phyloP scores from a whole-genome alignment of 495 filamentous ascomycete species.

The Annulohypoxylon stygium region DNA sequence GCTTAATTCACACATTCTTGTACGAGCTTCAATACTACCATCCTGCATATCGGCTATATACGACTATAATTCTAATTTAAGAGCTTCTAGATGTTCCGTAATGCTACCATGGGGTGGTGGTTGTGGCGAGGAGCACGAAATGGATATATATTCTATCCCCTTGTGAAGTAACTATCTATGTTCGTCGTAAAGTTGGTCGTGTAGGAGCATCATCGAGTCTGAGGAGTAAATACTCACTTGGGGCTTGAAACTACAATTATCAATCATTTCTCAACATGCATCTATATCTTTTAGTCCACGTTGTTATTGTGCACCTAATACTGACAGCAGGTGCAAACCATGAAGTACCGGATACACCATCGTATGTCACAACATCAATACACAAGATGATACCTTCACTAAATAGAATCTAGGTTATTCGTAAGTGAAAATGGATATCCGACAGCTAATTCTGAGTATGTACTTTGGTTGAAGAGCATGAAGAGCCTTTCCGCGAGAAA shows the following conservation, averaged over 20 bases:
- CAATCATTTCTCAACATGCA: conserved; percentile 5
- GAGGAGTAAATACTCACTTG: neutral
- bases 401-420: neutral
- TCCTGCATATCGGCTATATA: conserved; percentile 41
- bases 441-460: neutral
- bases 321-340: neutral
- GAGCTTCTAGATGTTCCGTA: neutral
- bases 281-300: neutral
- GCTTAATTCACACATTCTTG: neutral
- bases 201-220: too few relatives aligned
- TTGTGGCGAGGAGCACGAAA: neutral
- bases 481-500: neutral
- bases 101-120: neutral
- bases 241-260: too few relatives aligned
- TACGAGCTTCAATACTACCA: conserved; percentile 16
- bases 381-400: neutral
- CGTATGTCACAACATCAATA: neutral
- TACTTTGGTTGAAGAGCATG: neutral
- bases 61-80: neutral
- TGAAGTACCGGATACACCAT: neutral
- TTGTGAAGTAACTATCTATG: neutral
- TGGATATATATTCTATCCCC: conserved; percentile 1
- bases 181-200: neutral
- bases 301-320: conserved; percentile 20
- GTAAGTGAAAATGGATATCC: neutral